Base-by-base conservation (phyloP, 805 yeast genomes). In the Sungouiella thailandica region DNA sequence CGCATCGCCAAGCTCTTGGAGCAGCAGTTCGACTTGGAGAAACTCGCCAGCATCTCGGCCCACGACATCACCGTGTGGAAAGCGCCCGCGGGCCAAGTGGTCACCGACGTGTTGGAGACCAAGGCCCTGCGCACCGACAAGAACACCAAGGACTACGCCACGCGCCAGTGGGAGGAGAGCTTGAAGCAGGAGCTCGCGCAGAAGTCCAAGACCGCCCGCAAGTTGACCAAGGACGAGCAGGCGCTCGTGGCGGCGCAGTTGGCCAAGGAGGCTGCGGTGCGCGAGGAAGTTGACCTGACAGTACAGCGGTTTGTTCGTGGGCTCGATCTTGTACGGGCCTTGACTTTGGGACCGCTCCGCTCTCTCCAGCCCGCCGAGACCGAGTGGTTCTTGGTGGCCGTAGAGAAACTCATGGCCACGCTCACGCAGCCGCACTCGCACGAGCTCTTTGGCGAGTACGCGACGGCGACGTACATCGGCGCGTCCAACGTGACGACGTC, bases 111-210 rank as follows among this genome's bases (percentile, higher is more conserved):
- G 4, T 56, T 84, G 31, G 72, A 70, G 23, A 47, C 53, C 9
- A 61, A 60, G 35, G 29, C 51, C 2, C 72, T 66, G 50, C 58
- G 59, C 22, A 64, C 60, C 4, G 76, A 76, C 51, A 85, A 83
- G 53, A 85, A 85, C 53, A 64, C 85, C 1, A 88, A 80, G 52
- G 96, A 88, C 49, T 86, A 86, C 48, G 95, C 83, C 48, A 83
- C 89, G 2, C 62, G 74, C 39, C 78, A 85, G 55, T 90, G 97
- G 97, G 98, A 93, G 53, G 88, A 81, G 46, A 74, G 74, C 32
- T 72, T 93, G 20, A 76, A 90, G 48, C 77, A 78, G 42, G 90
- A 87, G 50, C 66, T 88, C 23, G 79, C 82, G 1, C 68, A 69
- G 34, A 78, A 78, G 53, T 69, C 72, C 41, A 49, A 50, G 28